These are phyloP conservation scores for Aspergillus carbonarius DNA, from an alignment of 2,329 filamentous ascomycete species.

Conservation along the genomic window DNA sequence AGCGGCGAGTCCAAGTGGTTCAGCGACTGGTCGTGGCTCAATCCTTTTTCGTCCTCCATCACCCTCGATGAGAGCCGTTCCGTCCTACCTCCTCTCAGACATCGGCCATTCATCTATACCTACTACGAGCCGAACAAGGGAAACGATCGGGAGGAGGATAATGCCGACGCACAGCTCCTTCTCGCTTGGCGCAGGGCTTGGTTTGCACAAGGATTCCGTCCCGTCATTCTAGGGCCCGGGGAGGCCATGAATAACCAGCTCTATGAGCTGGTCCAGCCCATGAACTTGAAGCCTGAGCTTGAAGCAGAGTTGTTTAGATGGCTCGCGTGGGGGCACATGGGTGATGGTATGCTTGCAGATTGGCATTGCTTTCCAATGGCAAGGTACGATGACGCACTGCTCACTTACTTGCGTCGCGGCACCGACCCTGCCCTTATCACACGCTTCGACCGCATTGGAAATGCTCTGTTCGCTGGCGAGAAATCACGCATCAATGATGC, in stretches of 20 bases:
- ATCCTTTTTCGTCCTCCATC: conserved; percentile 80
- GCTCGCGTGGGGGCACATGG: conserved; percentile 92
- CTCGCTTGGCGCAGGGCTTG: conserved; percentile 88
- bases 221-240: conserved; percentile 72
- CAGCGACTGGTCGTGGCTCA: conserved; percentile 84
- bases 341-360: conserved; percentile 75
- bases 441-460: conserved; percentile 69
- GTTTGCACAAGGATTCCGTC: conserved; percentile 92
- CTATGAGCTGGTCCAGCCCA: conserved; percentile 67
- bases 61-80: conserved; percentile 78
- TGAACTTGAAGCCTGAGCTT: conserved; percentile 59
- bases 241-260: conserved; percentile 83
- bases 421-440: conserved; percentile 69
- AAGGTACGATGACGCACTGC: conserved; percentile 66
- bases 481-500: conserved; percentile 63
- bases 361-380: conserved; percentile 85
- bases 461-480: conserved; percentile 71
- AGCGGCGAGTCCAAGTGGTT: conserved; percentile 81
- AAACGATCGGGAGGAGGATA: conserved; percentile 63
- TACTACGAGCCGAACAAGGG: conserved; percentile 74
- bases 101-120: conserved; percentile 78
- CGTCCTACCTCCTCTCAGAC: conserved; percentile 72
- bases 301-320: conserved; percentile 75
- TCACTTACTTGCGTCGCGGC: conserved; percentile 72
- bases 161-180: conserved; percentile 75